These are phyloP conservation scores for Claviceps pazoutovae DNA, from an alignment of 2,329 filamentous ascomycete species.

Conservation along the genomic window DNA sequence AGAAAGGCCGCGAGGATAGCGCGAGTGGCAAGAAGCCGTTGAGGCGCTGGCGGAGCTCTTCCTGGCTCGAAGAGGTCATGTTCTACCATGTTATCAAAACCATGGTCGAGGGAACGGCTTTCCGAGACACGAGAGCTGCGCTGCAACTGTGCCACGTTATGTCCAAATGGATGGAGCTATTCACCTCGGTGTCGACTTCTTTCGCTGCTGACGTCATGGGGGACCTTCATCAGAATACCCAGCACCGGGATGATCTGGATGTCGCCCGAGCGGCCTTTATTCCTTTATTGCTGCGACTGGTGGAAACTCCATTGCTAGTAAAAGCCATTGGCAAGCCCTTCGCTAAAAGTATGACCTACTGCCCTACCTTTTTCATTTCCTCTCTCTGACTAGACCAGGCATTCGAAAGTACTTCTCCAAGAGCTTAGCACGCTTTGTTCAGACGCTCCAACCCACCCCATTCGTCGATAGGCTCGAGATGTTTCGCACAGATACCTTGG, in stretches of 20 bases:
- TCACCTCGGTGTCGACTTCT: slow-evolving; percentile 35
- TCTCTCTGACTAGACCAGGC: slow-evolving; percentile 17
- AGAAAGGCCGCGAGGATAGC: slow-evolving; percentile 3
- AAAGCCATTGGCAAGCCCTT: slow-evolving; percentile 36
- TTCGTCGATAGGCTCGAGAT: slow-evolving; percentile 40
- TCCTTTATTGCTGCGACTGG: slow-evolving; percentile 45
- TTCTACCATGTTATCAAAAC: slow-evolving; percentile 86
- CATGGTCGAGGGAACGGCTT: slow-evolving; percentile 45
- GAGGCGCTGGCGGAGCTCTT: slow-evolving; percentile 41
- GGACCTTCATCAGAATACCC: slow-evolving; percentile 28
- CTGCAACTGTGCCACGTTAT: slow-evolving; percentile 35
- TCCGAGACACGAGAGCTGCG: slow-evolving; percentile 32
- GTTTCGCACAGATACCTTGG: slow-evolving; percentile 43
- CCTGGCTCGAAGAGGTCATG: slow-evolving; percentile 70
- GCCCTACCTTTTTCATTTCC: not conserved
- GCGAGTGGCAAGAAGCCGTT: slow-evolving; percentile 11
- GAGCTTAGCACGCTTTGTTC: slow-evolving; percentile 38
- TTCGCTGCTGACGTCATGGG: slow-evolving; percentile 35
- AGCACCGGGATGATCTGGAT: slow-evolving; percentile 42
- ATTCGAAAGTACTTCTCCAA: slow-evolving; percentile 35
- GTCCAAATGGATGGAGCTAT: slow-evolving; percentile 45
- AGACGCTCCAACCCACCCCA: slow-evolving; percentile 42
- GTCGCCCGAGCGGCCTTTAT: slow-evolving; percentile 48
- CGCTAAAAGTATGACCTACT: slow-evolving; percentile 32
- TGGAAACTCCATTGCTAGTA: slow-evolving; percentile 44